Evolutionary conservation across 2,329 filamentous ascomycete genomes (phyloP).

Genomic region (Leptodontidium sp.): DNA sequence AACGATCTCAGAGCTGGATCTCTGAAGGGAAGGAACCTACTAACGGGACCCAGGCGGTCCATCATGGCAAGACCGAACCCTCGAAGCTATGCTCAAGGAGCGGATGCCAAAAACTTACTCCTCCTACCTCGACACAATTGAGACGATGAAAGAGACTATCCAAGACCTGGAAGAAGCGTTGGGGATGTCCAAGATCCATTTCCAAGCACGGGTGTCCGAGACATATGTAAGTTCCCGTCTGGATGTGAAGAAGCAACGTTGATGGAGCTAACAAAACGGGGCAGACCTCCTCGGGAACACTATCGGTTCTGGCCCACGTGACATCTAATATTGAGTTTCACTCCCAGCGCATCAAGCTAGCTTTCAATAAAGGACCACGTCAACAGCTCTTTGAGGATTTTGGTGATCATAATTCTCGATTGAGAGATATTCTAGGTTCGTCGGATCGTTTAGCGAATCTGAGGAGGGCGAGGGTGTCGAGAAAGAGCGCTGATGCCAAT

Average conservation of each 20-base stretch:
- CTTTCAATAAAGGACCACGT: constrained; percentile 28
- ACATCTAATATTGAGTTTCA: constrained; percentile 22
- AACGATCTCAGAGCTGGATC: background rate
- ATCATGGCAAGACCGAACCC: constrained; percentile 26
- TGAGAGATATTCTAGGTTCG: constrained; percentile 28
- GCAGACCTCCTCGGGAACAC: background rate
- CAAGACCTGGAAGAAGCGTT: constrained; percentile 26
- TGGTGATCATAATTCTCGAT: constrained; percentile 21
- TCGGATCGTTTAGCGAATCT: constrained; percentile 27
- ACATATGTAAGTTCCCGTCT: constrained; percentile 26
- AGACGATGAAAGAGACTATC: constrained; percentile 28
- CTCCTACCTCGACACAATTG: constrained; percentile 32
- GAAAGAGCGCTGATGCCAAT: constrained; percentile 13
- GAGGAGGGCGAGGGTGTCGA: constrained; percentile 16
- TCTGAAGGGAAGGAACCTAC: background rate
- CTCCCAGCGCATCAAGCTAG: constrained; percentile 28
- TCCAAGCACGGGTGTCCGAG: constrained; percentile 25
- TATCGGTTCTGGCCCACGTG: constrained; percentile 13
- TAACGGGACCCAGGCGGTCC: constrained; percentile 20
- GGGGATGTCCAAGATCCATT: constrained; percentile 30
- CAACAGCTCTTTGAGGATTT: constrained; percentile 32
- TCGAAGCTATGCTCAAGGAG: constrained; percentile 26
- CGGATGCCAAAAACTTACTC: constrained; percentile 33
- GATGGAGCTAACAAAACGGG: background rate
- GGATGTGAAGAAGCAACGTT: background rate